phyloP scores from a whole-genome alignment of 208 protist species.

The Lotmaria passim region DNA sequence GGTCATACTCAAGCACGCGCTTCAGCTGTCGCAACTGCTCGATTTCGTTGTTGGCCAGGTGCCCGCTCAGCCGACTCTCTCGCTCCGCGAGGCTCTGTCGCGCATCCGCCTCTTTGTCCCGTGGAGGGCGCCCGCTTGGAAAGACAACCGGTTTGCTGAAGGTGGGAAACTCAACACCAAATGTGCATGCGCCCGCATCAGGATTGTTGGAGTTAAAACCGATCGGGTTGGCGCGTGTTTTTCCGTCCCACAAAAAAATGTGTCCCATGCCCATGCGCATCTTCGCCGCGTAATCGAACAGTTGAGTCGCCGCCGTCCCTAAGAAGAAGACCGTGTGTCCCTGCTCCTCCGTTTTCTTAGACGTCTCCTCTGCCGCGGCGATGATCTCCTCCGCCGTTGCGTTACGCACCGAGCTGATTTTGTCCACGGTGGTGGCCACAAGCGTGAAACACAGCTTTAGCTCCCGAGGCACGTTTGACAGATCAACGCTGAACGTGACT shows the following conservation, averaged over 20 bases:
- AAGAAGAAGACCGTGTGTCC: constrained; percentile 42
- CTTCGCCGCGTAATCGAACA: constrained; percentile 57
- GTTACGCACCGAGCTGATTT: constrained; percentile 24
- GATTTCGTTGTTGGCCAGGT: constrained; percentile 48
- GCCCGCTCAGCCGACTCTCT: constrained; percentile 28
- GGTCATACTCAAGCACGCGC: constrained; percentile 58
- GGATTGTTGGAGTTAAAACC: constrained; percentile 42
- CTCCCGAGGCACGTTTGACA: constrained; percentile 53
- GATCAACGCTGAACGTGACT: constrained; percentile 30
- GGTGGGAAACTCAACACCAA: constrained; percentile 49
- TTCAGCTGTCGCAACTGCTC: constrained; percentile 67
- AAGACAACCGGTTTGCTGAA: constrained; percentile 60
- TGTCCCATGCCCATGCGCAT: constrained; percentile 42
- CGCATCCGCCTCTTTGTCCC: constrained; percentile 30
- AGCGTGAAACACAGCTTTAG: constrained; percentile 69
- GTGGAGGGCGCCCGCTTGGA: constrained; percentile 49
- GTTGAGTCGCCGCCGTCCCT: constrained; percentile 45
- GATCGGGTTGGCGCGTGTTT: constrained; percentile 44
- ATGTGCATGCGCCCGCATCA: constrained; percentile 34
- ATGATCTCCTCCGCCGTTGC: constrained; percentile 39
- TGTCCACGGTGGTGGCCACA: constrained; percentile 37
- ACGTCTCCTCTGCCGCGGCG: constrained; percentile 29
- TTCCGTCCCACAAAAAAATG: constrained; percentile 53
- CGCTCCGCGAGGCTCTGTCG: constrained; percentile 20
- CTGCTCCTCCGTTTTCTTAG: constrained; percentile 51